Conservation (phyloP, 257 asterid species). For the Petunia secreta region DNA sequence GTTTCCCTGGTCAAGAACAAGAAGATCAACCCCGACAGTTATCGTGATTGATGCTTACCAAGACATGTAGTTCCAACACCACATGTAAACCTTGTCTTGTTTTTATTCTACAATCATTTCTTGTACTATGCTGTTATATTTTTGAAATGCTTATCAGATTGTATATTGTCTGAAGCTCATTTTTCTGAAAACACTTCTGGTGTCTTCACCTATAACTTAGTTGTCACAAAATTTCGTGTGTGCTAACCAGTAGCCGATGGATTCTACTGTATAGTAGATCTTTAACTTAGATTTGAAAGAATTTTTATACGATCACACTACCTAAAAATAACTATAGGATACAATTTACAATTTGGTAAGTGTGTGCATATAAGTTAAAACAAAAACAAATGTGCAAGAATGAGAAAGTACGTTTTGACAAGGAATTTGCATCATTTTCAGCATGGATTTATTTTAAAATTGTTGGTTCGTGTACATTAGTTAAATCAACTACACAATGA, state of each 20-base stretch:
- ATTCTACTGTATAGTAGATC: neutral
- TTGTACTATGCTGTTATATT: slow-evolving; percentile 2
- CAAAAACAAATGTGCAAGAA: too few relatives aligned
- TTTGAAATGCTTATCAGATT: neutral
- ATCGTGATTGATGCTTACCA: neutral
- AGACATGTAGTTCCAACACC: neutral
- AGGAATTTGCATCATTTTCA: too few relatives aligned
- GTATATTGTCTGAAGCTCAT: neutral
- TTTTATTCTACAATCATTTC: neutral
- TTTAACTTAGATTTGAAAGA: neutral
- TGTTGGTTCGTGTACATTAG: too few relatives aligned
- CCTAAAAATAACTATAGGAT: too few relatives aligned
- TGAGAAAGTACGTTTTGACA: too few relatives aligned
- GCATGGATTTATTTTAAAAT: too few relatives aligned
- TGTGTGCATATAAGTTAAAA: too few relatives aligned
- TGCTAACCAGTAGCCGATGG: neutral
- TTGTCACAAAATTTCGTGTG: neutral
- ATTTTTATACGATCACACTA: too few relatives aligned
- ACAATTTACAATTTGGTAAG: too few relatives aligned
- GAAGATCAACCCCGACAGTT: neutral
- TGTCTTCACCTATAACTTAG: neutral
- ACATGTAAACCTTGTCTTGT: neutral
- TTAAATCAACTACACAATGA: too few relatives aligned
- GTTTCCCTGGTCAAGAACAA: slow-evolving; percentile 23
- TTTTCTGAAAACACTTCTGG: too few relatives aligned